Conservation (phyloP, 352 stramenopile species). For the Thalassiosira mediterranea region DNA sequence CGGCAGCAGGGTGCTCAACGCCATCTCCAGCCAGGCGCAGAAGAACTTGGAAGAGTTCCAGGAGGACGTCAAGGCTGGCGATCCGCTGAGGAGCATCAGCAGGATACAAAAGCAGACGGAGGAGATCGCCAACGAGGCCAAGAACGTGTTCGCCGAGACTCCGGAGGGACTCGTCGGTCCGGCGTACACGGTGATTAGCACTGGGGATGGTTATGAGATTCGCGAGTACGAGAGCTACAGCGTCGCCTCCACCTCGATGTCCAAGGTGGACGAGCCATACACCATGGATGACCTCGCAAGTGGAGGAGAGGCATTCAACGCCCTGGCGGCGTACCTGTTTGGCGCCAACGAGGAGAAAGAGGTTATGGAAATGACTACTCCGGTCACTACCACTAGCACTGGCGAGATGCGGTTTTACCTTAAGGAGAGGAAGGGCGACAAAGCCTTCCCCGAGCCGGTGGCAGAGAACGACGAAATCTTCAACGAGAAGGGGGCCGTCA, state of each 20-base stretch:
- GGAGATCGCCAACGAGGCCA: constrained; percentile 70
- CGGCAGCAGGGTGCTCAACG: constrained; percentile 65
- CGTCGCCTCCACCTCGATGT: constrained; percentile 68
- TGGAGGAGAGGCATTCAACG: constrained; percentile 82
- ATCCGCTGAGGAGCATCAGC: constrained; percentile 67
- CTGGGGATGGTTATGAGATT: constrained; percentile 73
- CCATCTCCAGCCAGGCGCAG: constrained; percentile 71
- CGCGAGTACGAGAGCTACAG: constrained; percentile 76
- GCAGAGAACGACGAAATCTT: constrained; percentile 51
- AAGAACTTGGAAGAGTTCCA: constrained; percentile 71
- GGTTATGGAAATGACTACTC: constrained; percentile 86
- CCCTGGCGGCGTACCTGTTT: constrained; percentile 85
- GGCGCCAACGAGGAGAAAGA: constrained; percentile 81
- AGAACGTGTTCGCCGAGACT: constrained; percentile 77
- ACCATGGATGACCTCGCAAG: constrained; percentile 59
- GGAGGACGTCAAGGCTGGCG: constrained; percentile 55
- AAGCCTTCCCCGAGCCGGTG: constrained; percentile 35
- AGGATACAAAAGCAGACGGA: constrained; percentile 66
- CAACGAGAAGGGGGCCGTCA: constrained; percentile 60
- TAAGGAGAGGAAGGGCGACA: constrained; percentile 35
- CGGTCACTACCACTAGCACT: constrained; percentile 80
- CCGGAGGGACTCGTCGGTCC: constrained; percentile 74
- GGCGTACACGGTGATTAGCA: constrained; percentile 60
- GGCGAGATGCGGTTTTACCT: constrained; percentile 87
- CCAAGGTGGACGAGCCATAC: constrained; percentile 50